Evolutionary conservation across 306 rosid genomes (phyloP), one percentile per base, ranked within the genome.

Genomic region (Dalbergia cochinchinensis): DNA sequence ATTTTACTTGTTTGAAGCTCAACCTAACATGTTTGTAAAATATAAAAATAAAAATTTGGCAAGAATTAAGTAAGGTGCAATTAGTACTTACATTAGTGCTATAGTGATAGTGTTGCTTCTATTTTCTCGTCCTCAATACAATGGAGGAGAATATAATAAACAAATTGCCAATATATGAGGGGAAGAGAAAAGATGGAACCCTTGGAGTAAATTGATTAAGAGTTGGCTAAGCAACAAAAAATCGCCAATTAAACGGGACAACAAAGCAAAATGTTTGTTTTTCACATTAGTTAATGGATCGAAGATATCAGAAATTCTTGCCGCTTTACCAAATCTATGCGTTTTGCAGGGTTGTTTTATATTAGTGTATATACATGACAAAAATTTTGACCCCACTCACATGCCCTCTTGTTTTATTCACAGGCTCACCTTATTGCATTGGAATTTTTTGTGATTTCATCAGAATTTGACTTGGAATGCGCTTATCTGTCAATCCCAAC

Each of bases 381-480:
- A 62, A 81, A 82, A 78, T 83, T 63, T 55, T 69, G 80, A 85
- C 93, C 92, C 90, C 89, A 87, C 89, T 64, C 89, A 83, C 92
- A 85, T 87, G 91, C 69, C 45, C 59, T 62, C 45, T 75, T 79
- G 80, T 65, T 64, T 78, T 80, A 67, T n/a, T 58, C 8, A 26
- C 8, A 63, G 76, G 53, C 69, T 81, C 80, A 70, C 79, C 73
- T 80, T 72, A 67, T 70, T 54, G 11, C 67, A 73, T 78, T 54
- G 42, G 60, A 78, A 79, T 9, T 39, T 60, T 14, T 48, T 53
- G 10, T 54, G 20, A 54, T 69, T 61, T 50, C 54, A 54, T 78
- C 45, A 77, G 67, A 78, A 83, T 53, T 68, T 39, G 16, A 62
- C 84, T 78, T 74, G 83, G 84, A 82, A 61, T 74, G 61, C 80